These are phyloP conservation scores for Ambrosia artemisiifolia DNA, from an alignment of 129 eudicot genomes.

Conservation along the genomic window DNA sequence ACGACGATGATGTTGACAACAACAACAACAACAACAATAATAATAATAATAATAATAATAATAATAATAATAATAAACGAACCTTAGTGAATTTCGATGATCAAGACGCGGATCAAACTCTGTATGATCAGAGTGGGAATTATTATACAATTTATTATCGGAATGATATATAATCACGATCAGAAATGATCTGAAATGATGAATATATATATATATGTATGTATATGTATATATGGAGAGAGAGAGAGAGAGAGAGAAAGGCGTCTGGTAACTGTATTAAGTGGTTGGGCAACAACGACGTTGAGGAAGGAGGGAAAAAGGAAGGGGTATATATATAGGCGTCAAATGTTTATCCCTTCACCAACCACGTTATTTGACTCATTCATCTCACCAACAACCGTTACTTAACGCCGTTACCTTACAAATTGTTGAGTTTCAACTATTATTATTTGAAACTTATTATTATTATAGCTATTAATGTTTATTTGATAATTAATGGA, in stretches of 20 bases:
- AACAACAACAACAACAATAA: background rate
- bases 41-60: background rate
- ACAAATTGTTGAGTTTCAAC: background rate
- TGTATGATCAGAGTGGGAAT: no score
- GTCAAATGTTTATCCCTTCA: constrained; percentile 10
- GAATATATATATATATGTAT: background rate
- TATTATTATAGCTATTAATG: no score
- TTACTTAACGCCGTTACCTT: constrained; percentile 2
- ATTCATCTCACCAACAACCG: constrained; percentile 18
- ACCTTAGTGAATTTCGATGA: constrained; percentile 4
- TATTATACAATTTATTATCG: background rate
- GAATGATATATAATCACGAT: background rate
- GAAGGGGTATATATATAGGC: background rate
- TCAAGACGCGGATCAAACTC: background rate
- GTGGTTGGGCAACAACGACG: constrained; percentile 24
- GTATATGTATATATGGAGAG: no score
- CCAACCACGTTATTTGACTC: constrained; percentile 17
- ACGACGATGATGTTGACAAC: no score
- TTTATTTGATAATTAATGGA: no score
- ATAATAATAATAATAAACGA: background rate
- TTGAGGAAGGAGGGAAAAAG: constrained; percentile 10
- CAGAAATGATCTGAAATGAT: background rate
- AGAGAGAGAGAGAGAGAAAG: no score
- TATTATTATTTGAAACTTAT: background rate
- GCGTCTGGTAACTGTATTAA: background rate